Percentiles rank a stretch among this genome's conserved stretches.
Evolutionary conservation across 306 rosid species (phyloP).

Genomic region (Comarum palustre): DNA sequence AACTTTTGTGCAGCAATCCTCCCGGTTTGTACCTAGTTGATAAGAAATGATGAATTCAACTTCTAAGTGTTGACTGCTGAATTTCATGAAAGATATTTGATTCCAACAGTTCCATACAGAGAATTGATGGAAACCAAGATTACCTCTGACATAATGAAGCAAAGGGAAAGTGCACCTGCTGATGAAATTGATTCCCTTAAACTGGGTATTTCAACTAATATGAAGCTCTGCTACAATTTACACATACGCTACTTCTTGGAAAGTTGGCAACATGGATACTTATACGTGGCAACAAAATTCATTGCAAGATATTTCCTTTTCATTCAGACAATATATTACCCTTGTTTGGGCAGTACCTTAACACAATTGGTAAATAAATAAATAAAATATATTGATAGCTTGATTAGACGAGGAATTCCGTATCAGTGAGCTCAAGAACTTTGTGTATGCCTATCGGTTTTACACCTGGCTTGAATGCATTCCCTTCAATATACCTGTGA

Average conservation of each 20-base stretch:
- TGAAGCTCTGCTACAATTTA: conserved; percentile 2
- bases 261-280: neutral
- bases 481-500: conserved; percentile 80
- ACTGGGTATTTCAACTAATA: neutral
- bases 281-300: neutral
- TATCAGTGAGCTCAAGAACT: conserved; percentile 88
- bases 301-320: conserved; percentile 29
- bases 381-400: conserved; percentile 22
- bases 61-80: neutral
- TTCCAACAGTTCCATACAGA: neutral
- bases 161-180: neutral
- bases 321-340: conserved; percentile 34
- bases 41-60: neutral
- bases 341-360: conserved; percentile 16
- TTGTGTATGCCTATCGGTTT: conserved; percentile 78
- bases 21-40: neutral
- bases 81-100: neutral
- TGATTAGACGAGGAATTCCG: conserved; percentile 76
- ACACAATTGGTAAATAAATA: conserved; percentile 31
- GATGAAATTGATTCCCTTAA: neutral
- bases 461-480: conserved; percentile 82
- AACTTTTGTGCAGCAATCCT: conserved; percentile 3
- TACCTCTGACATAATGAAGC: neutral
- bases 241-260: neutral
- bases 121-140: neutral